These are phyloP conservation scores for Pholiota microspora DNA, from an alignment of 768 basidiomycete species.

Conservation along the genomic window DNA sequence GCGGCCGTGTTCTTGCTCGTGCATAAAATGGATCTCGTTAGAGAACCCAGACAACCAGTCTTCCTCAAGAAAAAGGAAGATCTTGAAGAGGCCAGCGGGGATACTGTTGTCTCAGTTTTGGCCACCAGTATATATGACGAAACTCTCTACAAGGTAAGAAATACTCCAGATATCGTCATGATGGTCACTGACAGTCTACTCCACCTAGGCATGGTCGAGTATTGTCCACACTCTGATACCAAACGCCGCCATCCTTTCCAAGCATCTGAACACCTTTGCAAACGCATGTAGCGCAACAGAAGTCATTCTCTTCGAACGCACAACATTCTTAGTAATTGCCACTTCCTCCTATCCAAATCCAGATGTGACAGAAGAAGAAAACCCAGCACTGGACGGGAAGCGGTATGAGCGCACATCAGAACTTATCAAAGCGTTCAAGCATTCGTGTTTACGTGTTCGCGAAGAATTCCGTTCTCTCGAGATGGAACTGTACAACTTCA, in stretches of 20 bases:
- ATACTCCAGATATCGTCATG: no score
- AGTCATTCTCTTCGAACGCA: conserved; percentile 94
- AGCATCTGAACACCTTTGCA: conserved; percentile 84
- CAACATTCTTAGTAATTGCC: conserved; percentile 97
- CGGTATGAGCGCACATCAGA: conserved; percentile 89
- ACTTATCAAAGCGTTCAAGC: conserved; percentile 94
- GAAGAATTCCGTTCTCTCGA: conserved; percentile 86
- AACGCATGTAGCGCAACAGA: conserved; percentile 88
- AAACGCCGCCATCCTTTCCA: conserved; percentile 85
- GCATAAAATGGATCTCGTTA: conserved; percentile 97
- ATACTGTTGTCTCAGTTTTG: conserved; percentile 66
- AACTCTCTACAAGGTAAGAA: conserved; percentile 87
- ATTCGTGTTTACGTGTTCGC: conserved; percentile 81
- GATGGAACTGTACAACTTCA: conserved; percentile 83
- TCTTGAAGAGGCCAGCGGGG: conserved; percentile 65
- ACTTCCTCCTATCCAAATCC: conserved; percentile 48
- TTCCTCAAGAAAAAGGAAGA: conserved; percentile 77
- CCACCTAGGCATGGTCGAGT: conserved; percentile 88
- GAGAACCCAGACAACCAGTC: conserved; percentile 53
- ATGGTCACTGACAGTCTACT: conserved; percentile 5
- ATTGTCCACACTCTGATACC: conserved; percentile 97
- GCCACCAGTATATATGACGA: conserved; percentile 98
- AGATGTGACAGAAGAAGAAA: conserved; percentile 23
- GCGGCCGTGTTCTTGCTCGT: conserved; percentile 88
- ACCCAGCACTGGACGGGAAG: conserved; percentile 54